A percentile compares a stretch with the other conserved stretches of the same genome.
phyloP scores from a whole-genome alignment of 768 basidiomycete genomes.

The Lentinula guzmanii region DNA sequence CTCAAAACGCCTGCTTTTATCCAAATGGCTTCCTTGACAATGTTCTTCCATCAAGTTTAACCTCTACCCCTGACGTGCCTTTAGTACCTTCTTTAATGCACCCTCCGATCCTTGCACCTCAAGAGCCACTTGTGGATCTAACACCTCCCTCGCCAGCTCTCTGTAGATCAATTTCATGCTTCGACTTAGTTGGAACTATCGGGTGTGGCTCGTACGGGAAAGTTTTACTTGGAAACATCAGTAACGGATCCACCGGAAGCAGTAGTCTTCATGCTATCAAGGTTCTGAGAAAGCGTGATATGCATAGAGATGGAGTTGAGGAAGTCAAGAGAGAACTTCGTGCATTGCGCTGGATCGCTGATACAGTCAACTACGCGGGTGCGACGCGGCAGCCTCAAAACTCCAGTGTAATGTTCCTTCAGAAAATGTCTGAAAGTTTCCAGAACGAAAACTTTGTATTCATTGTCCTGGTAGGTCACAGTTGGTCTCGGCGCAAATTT shows the following conservation, averaged over 20 bases:
- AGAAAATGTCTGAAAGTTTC: constrained; percentile 17
- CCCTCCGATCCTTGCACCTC: background rate
- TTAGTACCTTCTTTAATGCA: background rate
- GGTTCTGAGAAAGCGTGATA: constrained; percentile 11
- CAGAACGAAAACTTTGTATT: constrained; percentile 15
- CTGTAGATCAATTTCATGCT: constrained; percentile 6
- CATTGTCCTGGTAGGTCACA: constrained; percentile 18
- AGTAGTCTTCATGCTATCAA: constrained; percentile 18
- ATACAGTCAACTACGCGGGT: background rate
- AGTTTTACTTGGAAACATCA: constrained; percentile 16
- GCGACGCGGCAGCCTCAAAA: background rate
- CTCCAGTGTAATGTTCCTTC: constrained; percentile 16
- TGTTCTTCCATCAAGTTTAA: background rate
- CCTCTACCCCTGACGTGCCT: background rate
- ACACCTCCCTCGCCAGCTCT: constrained; percentile 1
- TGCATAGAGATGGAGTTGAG: constrained; percentile 5
- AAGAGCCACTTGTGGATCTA: background rate
- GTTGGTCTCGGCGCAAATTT: background rate
- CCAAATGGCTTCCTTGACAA: background rate
- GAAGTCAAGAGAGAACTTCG: constrained; percentile 15
- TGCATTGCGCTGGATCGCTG: constrained; percentile 14
- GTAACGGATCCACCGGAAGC: background rate
- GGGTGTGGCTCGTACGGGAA: constrained; percentile 20
- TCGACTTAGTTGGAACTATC: constrained; percentile 13
- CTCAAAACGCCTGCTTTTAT: no score